Conservation (phyloP, 2,329 filamentous ascomycete genomes). For the Phyllachora maydis region DNA sequence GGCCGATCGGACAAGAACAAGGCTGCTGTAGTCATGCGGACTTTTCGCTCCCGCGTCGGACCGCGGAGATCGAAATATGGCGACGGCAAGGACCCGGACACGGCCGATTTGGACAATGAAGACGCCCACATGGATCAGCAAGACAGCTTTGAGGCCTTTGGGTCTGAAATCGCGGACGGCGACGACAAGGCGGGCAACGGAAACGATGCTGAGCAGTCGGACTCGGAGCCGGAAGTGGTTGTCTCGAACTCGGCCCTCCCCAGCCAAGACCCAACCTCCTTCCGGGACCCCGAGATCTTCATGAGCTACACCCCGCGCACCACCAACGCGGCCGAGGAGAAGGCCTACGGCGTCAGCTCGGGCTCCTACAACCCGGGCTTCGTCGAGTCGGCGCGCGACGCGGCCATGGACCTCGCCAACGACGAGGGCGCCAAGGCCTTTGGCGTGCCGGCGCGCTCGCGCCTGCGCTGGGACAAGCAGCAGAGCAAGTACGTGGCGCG, state of each 20-base stretch:
- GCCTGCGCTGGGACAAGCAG: conserved; percentile 94
- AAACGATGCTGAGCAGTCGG: too few species aligned
- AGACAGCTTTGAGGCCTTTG: too few species aligned
- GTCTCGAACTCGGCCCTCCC: conserved; percentile 37
- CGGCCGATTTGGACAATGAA: conserved; percentile 10
- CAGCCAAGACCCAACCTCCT: conserved; percentile 38
- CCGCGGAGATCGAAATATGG: conserved; percentile 24
- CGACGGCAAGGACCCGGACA: conserved; percentile 10
- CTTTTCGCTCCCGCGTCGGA: conserved; percentile 47
- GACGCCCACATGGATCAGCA: conserved; percentile 10
- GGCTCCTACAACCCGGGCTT: conserved; percentile 58
- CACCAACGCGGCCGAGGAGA: conserved; percentile 67
- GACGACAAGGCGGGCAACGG: conserved; percentile 6
- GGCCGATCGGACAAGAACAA: conserved; percentile 39
- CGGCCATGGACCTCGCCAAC: conserved; percentile 80
- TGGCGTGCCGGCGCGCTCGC: conserved; percentile 50
- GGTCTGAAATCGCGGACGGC: conserved; percentile 13
- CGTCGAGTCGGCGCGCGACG: conserved; percentile 66
- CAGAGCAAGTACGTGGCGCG: conserved; percentile 84
- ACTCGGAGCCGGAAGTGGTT: conserved; percentile 46
- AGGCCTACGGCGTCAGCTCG: conserved; percentile 81
- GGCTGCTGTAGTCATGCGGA: conserved; percentile 57
- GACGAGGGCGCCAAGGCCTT: conserved; percentile 71
- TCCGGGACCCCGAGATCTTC: conserved; percentile 76
- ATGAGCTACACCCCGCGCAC: conserved; percentile 86